Base-by-base conservation (phyloP, 1,139 yeast species). In the Suhomyces coccinellae region DNA sequence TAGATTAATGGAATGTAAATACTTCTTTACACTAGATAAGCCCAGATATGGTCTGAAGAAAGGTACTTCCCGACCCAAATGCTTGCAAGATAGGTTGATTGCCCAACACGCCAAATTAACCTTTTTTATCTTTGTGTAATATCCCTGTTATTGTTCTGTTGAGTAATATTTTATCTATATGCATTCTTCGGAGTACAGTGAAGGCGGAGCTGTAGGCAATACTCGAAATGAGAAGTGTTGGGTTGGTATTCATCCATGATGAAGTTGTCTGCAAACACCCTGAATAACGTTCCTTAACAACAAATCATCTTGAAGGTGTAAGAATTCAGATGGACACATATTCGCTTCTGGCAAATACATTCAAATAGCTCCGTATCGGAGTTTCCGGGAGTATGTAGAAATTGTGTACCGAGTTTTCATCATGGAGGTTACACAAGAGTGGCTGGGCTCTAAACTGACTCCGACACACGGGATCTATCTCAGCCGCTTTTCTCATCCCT, bases 151-250 rank as follows among this genome's bases (percentile, higher is more conserved):
- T 35, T 41, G 36, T 41, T 41, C 28, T 30, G n/a, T 3, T 33
- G 29, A 13, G 28, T 28, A 9, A 22, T 31, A 31, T 39, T 36
- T 39, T 33, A 16, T 33, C 24, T 31, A 30, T 28, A 28, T 36
- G 40, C 40, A 36, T 39, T 24, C 40, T 40, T 41, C 44, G 44
- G 44, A 41, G 44, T 41, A 20, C 16, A 41, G 44, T 36, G 26
- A 10, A n/a, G 30, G 13, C 27, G 28, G 15, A 17, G 27, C 12
- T 20, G 27, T 12, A 12, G 20, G 10, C 13, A 17, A 17, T 29
- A 20, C 17, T 20, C 11, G 11, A 6, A 13, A 9, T 15, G 3
- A 20, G 28, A 13, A 24, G 26, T 9, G 16, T 24, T 34, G 24
- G 11, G 20, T 12, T 24, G 6, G 15, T 10, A 16, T 26, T 27